These are phyloP conservation scores for Sporothrix pseudoabietina DNA, from an alignment of 2,329 filamentous ascomycete genomes.

Conservation along the genomic window DNA sequence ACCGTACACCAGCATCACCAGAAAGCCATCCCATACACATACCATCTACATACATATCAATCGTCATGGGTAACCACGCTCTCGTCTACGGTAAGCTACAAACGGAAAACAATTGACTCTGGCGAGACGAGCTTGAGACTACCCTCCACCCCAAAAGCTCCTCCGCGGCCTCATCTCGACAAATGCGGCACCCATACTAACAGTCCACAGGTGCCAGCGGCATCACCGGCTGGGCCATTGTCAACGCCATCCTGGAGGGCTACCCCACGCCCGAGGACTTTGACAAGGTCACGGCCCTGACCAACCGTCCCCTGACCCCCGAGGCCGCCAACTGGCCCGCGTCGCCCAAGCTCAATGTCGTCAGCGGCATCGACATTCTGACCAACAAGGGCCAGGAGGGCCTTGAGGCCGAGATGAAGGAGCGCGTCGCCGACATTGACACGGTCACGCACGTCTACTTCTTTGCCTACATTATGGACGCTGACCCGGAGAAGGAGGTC, in stretches of 20 bases:
- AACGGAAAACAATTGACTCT: background rate
- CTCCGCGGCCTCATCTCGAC: background rate
- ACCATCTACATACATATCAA: background rate
- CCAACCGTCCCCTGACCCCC: conserved; percentile 46
- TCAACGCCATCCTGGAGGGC: conserved; percentile 50
- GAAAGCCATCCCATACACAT: background rate
- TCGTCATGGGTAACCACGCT: conserved; percentile 32
- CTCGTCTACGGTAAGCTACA: conserved; percentile 32
- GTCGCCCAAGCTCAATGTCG: conserved; percentile 41
- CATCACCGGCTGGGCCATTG: conserved; percentile 54
- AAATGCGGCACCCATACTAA: background rate
- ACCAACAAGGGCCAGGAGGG: conserved; percentile 38
- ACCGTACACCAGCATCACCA: background rate
- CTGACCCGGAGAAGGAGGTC: conserved; percentile 41
- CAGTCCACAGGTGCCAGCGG: conserved; percentile 47
- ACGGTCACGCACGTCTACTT: conserved; percentile 50
- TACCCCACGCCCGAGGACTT: conserved; percentile 51
- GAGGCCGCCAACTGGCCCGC: conserved; percentile 40
- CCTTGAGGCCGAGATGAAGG: conserved; percentile 42
- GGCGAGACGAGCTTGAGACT: background rate
- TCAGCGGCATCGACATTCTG: conserved; percentile 44
- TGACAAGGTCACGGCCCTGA: conserved; percentile 50
- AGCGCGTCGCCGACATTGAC: conserved; percentile 42
- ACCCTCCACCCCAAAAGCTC: background rate
- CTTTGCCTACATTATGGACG: conserved; percentile 45